Evolutionary conservation across 345 rosid species (phyloP).

Genomic region (Atalantia buxifolia): DNA sequence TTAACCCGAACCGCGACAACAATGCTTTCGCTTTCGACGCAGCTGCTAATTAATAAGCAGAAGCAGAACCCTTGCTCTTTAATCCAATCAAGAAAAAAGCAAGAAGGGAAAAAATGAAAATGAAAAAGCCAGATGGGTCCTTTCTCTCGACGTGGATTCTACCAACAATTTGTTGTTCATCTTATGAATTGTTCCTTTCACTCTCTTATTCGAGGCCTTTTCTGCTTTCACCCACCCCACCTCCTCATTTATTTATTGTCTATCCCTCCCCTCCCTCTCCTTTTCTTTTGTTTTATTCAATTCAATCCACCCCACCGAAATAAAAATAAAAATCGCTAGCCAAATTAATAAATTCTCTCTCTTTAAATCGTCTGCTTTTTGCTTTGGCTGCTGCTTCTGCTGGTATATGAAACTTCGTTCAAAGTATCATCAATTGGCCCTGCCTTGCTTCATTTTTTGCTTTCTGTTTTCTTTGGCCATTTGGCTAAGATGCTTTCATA

Average conservation of each 20-base stretch:
- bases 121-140: slow-evolving; percentile 9
- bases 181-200: slow-evolving; percentile 60
- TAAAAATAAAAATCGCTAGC: background rate
- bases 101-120: background rate
- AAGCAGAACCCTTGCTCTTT: background rate
- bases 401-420: background rate
- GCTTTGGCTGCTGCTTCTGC: background rate
- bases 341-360: background rate
- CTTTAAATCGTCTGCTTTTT: background rate
- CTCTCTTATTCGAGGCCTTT: background rate
- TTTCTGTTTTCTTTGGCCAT: background rate
- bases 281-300: background rate
- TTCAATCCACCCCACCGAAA: background rate
- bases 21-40: slow-evolving; percentile 10
- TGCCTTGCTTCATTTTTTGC: background rate
- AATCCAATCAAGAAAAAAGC: background rate
- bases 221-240: background rate
- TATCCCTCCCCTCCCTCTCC: background rate
- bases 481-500: slow-evolving; percentile 7
- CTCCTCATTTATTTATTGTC: slow-evolving; percentile 11
- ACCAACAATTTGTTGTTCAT: slow-evolving; percentile 36
- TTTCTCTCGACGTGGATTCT: slow-evolving; percentile 30
- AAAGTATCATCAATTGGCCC: background rate
- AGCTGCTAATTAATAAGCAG: background rate
- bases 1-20: background rate